These are phyloP conservation scores for Hippophae rhamnoides DNA, from an alignment of 306 rosid genomes.

Conservation along the genomic window DNA sequence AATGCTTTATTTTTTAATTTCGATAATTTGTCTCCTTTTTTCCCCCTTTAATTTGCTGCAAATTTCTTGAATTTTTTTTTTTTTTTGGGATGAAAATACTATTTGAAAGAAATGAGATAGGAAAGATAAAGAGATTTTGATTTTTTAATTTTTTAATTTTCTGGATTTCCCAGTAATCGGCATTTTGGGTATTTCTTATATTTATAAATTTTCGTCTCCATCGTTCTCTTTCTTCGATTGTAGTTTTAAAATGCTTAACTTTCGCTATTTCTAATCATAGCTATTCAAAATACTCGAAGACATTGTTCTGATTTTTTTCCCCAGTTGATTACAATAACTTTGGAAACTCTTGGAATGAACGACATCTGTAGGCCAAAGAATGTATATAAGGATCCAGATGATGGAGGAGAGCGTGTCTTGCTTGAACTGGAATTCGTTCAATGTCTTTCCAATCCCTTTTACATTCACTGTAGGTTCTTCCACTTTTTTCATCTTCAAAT, in stretches of 20 bases:
- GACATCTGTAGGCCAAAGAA: conserved; percentile 44
- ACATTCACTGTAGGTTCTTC: conserved; percentile 63
- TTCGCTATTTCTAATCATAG: no score
- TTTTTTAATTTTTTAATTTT: no score
- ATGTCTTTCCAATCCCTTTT: conserved; percentile 89
- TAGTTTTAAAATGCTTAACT: no score
- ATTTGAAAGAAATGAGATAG: no score
- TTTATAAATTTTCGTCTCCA: no score
- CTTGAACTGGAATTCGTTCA: conserved; percentile 94
- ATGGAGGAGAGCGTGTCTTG: conserved; percentile 77
- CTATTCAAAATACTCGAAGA: no score
- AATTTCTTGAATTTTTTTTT: not conserved
- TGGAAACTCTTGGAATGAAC: not conserved
- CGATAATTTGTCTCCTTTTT: no score
- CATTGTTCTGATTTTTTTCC: not conserved
- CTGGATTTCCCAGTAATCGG: no score
- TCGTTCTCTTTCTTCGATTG: no score
- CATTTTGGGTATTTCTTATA: no score
- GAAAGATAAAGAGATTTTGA: no score
- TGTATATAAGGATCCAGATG: conserved; percentile 81
- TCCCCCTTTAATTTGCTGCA: not conserved
- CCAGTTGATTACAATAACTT: not conserved
- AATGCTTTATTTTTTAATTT: not conserved
- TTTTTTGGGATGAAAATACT: no score
- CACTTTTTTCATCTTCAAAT: not conserved